Evolutionary conservation across 2,329 filamentous ascomycete genomes (phyloP), one percentile per base, ranked within the genome.

Genomic region (Fusarium sp.): DNA sequence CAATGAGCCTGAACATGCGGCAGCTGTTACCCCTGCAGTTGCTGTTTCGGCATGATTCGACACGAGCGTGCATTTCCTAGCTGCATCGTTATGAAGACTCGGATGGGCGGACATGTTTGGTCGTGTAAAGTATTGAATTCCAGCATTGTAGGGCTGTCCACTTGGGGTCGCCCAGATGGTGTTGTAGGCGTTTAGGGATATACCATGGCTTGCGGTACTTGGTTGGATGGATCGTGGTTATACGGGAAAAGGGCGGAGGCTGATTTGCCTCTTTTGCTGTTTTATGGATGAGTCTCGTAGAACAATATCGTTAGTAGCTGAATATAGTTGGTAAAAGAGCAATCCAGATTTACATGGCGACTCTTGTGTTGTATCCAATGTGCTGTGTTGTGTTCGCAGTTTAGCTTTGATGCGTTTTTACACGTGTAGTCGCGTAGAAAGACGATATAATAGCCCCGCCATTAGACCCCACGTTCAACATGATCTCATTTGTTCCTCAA

Each of bases 151-250:
- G 75, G 75, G 68, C 68, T 71, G 72, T 67, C 68, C 69, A 73
- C 72, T 74, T 70, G 65, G 72, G 65, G 70, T 74, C 62, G 70
- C 72, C 71, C 69, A 71, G 59, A 71, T 72, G 78, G 78, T 74
- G 78, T 80, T 80, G 75, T 63, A 64, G 78, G 78, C 77, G 78
- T 80, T 80, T 72, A 69, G 71, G 73, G 77, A 80, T 77, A 80
- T 80, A 80, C 78, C 78, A 80, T 73, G 75, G 74, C 71, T 72
- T 72, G 70, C 73, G 68, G 68, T 65, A 74, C 61, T 69, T 49
- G 72, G 72, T 65, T 67, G 67, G 46, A 46, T 42, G 38, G 61
- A 38, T 65, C 45, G 64, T 67, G 50, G 57, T 49, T 67, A 55
- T 69, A 72, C 59, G 70, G 71, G 66, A 72, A 70, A 75, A 74